A percentile compares a stretch with the other conserved stretches of the same genome.
These are phyloP conservation scores for Babesia ovata DNA, from an alignment of 169 alveolate species.

Conservation along the genomic window DNA sequence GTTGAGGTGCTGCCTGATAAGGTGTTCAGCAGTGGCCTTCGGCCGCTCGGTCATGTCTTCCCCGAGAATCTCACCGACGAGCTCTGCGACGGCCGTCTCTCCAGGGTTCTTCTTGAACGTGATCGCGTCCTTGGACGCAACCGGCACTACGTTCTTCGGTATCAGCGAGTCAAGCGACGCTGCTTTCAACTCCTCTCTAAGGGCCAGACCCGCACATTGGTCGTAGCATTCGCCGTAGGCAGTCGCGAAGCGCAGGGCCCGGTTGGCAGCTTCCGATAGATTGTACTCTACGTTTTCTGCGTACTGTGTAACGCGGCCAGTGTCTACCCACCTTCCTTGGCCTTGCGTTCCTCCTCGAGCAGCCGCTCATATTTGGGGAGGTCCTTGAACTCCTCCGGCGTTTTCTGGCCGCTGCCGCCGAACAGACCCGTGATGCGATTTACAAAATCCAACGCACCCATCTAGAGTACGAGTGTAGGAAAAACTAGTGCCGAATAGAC, in stretches of 20 bases:
- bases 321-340: constrained; percentile 41
- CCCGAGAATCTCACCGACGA: constrained; percentile 56
- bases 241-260: constrained; percentile 54
- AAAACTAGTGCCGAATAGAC: neutral
- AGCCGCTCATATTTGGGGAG: constrained; percentile 54
- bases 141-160: constrained; percentile 43
- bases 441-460: constrained; percentile 23
- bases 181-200: constrained; percentile 45
- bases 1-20: constrained; percentile 47
- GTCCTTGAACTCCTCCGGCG: constrained; percentile 47
- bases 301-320: neutral
- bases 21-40: constrained; percentile 50
- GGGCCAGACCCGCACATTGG: constrained; percentile 61
- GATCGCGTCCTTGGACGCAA: constrained; percentile 52
- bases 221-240: constrained; percentile 66
- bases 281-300: constrained; percentile 10
- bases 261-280: constrained; percentile 24
- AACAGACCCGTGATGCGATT: constrained; percentile 31
- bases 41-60: constrained; percentile 65
- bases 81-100: constrained; percentile 56
- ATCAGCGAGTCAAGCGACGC: constrained; percentile 50
- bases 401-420: constrained; percentile 30
- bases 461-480: constrained; percentile 12
- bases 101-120: constrained; percentile 55
- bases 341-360: constrained; percentile 55